Base-by-base conservation (phyloP, 495 filamentous ascomycete species). In the Thermothielavioides terrestris region DNA sequence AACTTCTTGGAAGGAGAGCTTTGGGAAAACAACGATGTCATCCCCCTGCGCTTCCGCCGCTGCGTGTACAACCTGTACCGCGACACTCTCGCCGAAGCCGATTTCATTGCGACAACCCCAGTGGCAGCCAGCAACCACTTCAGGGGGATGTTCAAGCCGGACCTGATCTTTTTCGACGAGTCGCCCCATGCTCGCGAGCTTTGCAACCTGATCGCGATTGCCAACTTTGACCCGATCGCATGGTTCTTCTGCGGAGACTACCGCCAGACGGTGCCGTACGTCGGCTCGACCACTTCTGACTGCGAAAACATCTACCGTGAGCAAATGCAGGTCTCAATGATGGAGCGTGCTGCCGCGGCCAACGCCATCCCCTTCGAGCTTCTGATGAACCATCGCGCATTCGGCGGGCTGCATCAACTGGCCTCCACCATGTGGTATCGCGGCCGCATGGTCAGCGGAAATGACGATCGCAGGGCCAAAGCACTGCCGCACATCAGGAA, bases 161-260 rank as follows among this genome's bases (percentile, higher is more conserved):
- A 63, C 14, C 10, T 63, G 6, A 43, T 66, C 4, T 54, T 57
- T 17, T 52, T 66, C 7, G 63, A 66, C 31, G 60, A 61, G 25
- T 34, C 45, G 0, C 52, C 54, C 0, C 60, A 63, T 26, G 58
- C 60, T 0, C 20, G 60, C 1, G 63, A 66, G 50, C 48, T 63
- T 0, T 57, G 50, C 5, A 57, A 55, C 1, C 27, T 66, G 15
- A 61, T 66, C 1, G 42, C 60, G 0, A 48, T 66, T n/a, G 54
- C 60, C 0, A 48, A 57, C 23, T 66, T 61, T 15, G 23, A 54
- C 3, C 63, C 63, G 1, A 32, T 46, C 0, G 60, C 50, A 10
- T 63, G 56, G 58, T 47, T 63, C 28, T 60, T 63, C 45, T 50
- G 38, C 2, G 63, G 63, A 11, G 60, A 66, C 32, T 35, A 60